phyloP scores from a whole-genome alignment of 495 filamentous ascomycete species.

The Aspergillus sparsus region DNA sequence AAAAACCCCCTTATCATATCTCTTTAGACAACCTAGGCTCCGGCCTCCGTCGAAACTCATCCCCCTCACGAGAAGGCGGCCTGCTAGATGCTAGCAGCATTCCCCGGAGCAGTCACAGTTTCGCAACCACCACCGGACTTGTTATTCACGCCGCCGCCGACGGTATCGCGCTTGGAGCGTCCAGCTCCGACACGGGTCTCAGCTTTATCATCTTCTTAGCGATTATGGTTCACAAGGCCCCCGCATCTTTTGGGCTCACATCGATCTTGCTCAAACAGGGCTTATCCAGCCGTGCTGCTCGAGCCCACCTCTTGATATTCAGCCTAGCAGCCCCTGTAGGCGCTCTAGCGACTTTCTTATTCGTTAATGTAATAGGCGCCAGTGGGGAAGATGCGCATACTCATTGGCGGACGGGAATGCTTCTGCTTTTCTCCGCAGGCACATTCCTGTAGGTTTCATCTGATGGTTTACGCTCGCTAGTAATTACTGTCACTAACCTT shows the following conservation, averaged over 20 bases:
- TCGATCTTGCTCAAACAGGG: conserved; percentile 87
- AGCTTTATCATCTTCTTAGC: conserved; percentile 91
- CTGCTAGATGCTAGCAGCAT: conserved; percentile 37
- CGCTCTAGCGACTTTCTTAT: conserved; percentile 77
- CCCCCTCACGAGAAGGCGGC: conserved; percentile 43
- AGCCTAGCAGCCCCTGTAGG: conserved; percentile 88
- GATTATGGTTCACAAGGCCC: conserved; percentile 96
- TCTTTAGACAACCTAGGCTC: conserved; percentile 74
- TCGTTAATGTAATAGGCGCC: conserved; percentile 69
- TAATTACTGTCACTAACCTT: conserved; percentile 5
- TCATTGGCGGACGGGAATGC: conserved; percentile 88
- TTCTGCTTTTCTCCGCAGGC: conserved; percentile 88
- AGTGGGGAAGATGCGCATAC: conserved; percentile 50
- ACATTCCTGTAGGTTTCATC: conserved; percentile 80
- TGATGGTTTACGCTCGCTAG: neutral
- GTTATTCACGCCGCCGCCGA: conserved; percentile 98
- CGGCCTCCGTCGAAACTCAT: conserved; percentile 56
- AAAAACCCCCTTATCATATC: conserved; percentile 66
- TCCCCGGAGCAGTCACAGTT: conserved; percentile 40
- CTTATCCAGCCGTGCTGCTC: conserved; percentile 77
- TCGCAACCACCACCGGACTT: conserved; percentile 83
- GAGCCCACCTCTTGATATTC: conserved; percentile 86
- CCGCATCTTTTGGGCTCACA: conserved; percentile 92
- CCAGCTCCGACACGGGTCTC: conserved; percentile 69
- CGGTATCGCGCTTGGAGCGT: conserved; percentile 92